Evolutionary conservation across 345 rosid genomes (phyloP).

Genomic region (Atalantia buxifolia): DNA sequence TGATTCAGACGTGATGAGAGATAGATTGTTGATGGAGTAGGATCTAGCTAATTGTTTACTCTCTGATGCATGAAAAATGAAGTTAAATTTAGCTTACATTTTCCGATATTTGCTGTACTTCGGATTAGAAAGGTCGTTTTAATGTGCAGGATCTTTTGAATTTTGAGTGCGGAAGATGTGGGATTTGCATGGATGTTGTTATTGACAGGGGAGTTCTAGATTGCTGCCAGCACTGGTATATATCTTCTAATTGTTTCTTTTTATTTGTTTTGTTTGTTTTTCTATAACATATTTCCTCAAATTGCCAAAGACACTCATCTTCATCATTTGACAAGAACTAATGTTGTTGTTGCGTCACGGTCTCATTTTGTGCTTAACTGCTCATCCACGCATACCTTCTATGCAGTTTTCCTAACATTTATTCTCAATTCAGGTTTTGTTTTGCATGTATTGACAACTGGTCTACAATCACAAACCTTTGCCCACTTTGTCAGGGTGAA

Average conservation of each 20-base stretch:
- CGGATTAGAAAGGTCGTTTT: neutral
- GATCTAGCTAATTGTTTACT: neutral
- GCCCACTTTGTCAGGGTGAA: slow-evolving; percentile 97
- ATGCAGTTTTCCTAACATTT: neutral
- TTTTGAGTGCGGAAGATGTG: slow-evolving; percentile 84
- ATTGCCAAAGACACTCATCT: neutral
- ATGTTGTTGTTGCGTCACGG: neutral
- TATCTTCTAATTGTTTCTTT: slow-evolving; percentile 6
- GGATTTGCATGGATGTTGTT: slow-evolving; percentile 97
- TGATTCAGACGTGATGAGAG: neutral
- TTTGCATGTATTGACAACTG: slow-evolving; percentile 98
- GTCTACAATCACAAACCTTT: slow-evolving; percentile 93
- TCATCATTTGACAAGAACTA: neutral
- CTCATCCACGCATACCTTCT: too few species aligned
- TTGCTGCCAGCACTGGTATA: slow-evolving; percentile 94
- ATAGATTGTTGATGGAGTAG: neutral
- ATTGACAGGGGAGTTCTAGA: slow-evolving; percentile 93
- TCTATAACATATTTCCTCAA: neutral
- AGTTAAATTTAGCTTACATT: slow-evolving; percentile 2
- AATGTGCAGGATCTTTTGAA: slow-evolving; percentile 49
- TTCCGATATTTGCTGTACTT: neutral
- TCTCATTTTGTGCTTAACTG: neutral
- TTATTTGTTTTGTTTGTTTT: neutral
- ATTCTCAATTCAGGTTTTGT: slow-evolving; percentile 70
- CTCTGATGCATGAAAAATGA: neutral